Percentiles rank a stretch among this genome's conserved stretches.
Evolutionary conservation across 352 stramenopile species (phyloP).

Genomic region (Globisporangium iwayamae): DNA sequence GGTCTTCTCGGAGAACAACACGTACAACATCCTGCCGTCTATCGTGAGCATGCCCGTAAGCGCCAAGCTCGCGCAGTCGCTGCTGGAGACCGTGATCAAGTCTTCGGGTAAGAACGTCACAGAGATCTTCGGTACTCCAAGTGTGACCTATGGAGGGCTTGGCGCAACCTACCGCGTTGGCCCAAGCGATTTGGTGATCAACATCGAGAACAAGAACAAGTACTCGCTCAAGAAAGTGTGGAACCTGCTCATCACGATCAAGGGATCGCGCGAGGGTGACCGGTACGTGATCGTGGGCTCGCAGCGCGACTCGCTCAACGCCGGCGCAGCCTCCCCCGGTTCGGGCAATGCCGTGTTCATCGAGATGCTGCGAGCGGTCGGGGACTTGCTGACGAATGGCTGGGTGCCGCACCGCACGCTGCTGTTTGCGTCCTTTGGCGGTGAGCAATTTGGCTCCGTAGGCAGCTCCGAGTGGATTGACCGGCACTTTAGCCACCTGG

Average conservation of each 20-base stretch:
- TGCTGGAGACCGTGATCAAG: constrained; percentile 27
- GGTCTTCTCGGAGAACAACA: constrained; percentile 79
- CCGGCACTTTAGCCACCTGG: constrained; percentile 60
- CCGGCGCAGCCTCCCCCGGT: constrained; percentile 54
- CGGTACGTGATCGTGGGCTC: constrained; percentile 76
- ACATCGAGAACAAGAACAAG: constrained; percentile 63
- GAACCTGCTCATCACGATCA: constrained; percentile 76
- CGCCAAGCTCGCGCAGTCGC: constrained; percentile 42
- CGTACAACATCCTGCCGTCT: constrained; percentile 71
- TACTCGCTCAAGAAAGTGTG: constrained; percentile 71
- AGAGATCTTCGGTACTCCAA: constrained; percentile 33
- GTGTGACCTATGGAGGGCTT: constrained; percentile 32
- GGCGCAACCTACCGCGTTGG: constrained; percentile 31
- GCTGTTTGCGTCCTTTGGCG: constrained; percentile 72
- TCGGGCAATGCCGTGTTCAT: constrained; percentile 81
- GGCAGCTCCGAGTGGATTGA: constrained; percentile 85
- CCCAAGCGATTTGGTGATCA: constrained; percentile 24
- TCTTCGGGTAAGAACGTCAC: constrained; percentile 27
- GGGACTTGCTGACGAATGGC: constrained; percentile 54
- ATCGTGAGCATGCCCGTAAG: constrained; percentile 76
- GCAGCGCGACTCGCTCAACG: constrained; percentile 63
- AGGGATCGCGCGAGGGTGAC: constrained; percentile 66
- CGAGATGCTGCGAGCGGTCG: constrained; percentile 59
- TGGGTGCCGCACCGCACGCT: constrained; percentile 79
- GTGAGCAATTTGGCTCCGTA: constrained; percentile 74